Base-by-base conservation (phyloP, 805 yeast genomes). In the Yamadazyma akitaensis region DNA sequence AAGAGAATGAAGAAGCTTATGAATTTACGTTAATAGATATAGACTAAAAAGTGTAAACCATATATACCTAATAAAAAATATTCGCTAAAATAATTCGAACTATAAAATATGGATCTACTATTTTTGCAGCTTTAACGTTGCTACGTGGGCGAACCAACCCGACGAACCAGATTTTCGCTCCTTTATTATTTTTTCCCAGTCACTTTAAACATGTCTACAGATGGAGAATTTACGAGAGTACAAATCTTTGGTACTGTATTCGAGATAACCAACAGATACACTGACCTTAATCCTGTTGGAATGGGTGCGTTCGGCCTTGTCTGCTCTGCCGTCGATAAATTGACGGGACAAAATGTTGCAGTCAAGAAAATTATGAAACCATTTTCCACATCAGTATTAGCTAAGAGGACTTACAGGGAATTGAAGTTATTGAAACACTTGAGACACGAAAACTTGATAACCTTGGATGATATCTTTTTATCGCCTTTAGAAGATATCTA, bases 271-370 rank as follows among this genome's bases (percentile, higher is more conserved):
- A 83, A 81, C 59, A 72, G 97, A 54, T 94, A 94, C 70, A 80
- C 88, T 3, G 96, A 92, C 61, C 76, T 94, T 51, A 92, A 90
- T 61, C 99, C 99, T 1, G 97, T 94, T 42, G 99, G 99, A 0
- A 94, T 94, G 99, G 99, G 99, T 21, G 99, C 99, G 7, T 94
- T 94, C 64, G 99, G 99, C 5, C 77, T 94, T 16, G 99, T 94
- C 34, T 94, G 99, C 54, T 89, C 97, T 8, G 99, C 99, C 1
- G 81, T 84, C 47, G 99, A 94, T 67, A 88, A 84, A 56, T 77
- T 91, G 50, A 90, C 97, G 0, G 83, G 81, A 45, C 96, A 91
- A 65, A 88, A 85, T 55, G 99, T 94, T 32, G 99, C 99, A 40
- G 94, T 94, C 51, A 94, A 94, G 66, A 94, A 94, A 72, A 92